These are phyloP conservation scores for Phytophthora sojae DNA, from an alignment of 352 stramenopile genomes.

Conservation along the genomic window DNA sequence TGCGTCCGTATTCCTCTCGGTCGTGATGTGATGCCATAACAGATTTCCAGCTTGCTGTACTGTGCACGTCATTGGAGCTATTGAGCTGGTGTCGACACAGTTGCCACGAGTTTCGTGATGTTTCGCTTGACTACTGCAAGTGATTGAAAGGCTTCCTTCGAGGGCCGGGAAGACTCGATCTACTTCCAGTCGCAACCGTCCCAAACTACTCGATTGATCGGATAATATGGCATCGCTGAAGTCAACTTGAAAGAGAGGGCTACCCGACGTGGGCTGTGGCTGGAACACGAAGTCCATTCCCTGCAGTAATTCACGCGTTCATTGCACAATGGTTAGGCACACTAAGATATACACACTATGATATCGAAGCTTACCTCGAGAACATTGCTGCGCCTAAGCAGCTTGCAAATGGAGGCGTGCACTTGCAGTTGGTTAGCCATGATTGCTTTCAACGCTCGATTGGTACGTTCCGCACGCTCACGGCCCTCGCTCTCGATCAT, in stretches of 20 bases:
- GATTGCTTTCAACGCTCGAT: slow-evolving; percentile 32
- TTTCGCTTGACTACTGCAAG: slow-evolving; percentile 15
- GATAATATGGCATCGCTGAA: slow-evolving; percentile 34
- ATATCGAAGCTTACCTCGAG: slow-evolving; percentile 13
- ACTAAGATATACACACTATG: neutral
- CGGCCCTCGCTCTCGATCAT: slow-evolving; percentile 31
- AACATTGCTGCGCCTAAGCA: slow-evolving; percentile 23
- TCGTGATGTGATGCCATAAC: slow-evolving; percentile 37
- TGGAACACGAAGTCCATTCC: slow-evolving; percentile 29
- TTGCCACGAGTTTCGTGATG: neutral
- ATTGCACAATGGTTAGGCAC: neutral
- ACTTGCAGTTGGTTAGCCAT: slow-evolving; percentile 31
- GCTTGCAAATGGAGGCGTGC: slow-evolving; percentile 13
- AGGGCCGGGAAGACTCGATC: slow-evolving; percentile 14
- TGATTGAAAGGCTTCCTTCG: neutral
- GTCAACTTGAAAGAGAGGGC: slow-evolving; percentile 12
- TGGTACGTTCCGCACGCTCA: slow-evolving; percentile 29
- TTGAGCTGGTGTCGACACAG: slow-evolving; percentile 30
- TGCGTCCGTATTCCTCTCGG: slow-evolving; percentile 33
- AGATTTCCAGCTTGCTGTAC: slow-evolving; percentile 23
- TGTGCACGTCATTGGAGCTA: slow-evolving; percentile 24
- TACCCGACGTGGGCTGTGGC: slow-evolving; percentile 12
- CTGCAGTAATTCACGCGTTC: slow-evolving; percentile 1
- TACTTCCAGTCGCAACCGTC: slow-evolving; percentile 18
- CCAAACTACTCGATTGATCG: slow-evolving; percentile 17